Base-by-base conservation (phyloP, 129 eudicot species). In the Centaurea solstitialis region DNA sequence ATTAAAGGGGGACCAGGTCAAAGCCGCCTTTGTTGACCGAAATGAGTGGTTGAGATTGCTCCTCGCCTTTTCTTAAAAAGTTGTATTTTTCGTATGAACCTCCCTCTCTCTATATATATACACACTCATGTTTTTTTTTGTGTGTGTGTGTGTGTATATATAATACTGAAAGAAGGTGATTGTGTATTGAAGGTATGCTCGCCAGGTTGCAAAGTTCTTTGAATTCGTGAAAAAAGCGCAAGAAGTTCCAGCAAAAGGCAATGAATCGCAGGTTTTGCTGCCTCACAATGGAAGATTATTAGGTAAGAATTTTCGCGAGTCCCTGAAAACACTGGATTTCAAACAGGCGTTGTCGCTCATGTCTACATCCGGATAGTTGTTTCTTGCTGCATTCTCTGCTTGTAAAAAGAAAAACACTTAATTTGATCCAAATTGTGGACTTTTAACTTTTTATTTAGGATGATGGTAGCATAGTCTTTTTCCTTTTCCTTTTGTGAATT, bases 151-250 rank as follows among this genome's bases (percentile, higher is more conserved):
- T 45, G 4, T 45, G 5, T 50, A 4, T 50, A 13, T 12, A 3
- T 4, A 17, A 57, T 57, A n/a, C 65, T 57, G 65, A 57, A 47
- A 57, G 22, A 57, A 17, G 20, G 65, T 57, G 22, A 57, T n/a
- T n/a, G 22, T 57, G 22, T n/a, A n/a, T 57, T 85, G 89, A 79
- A 90, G 94, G 85, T 90, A 88, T 81, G 94, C 94, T 79, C 92
- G 90, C 61, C 94, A 90, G 86, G 94, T 90, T 76, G 94, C 94
- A 0, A 85, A 90, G 74, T 90, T 90, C 80, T 90, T 90, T 69
- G 86, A 87, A 74, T 90, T 88, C 61, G 94, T 90, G 83, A 88
- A 90, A 88, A 86, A 81, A 39, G 77, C 77, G 80, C 86, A 88
- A 65, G 92, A 90, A 77, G 87, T 68, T 28, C 26, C 80, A 0